Evolutionary conservation across 331 rosid species (phyloP).

Genomic region (Cydonia oblonga): DNA sequence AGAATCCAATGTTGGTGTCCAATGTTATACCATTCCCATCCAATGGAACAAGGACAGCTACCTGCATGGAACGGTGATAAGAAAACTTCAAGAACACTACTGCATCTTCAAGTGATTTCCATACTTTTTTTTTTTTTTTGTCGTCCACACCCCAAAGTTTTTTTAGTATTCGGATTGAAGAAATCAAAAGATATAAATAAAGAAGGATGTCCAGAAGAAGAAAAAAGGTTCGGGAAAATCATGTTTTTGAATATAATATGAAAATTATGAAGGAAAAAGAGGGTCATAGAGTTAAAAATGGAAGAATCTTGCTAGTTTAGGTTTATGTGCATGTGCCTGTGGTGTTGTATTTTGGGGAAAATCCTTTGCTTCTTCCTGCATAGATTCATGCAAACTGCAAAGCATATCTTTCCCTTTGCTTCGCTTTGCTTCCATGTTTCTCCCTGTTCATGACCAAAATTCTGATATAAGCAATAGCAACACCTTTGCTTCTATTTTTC

Average conservation of each 20-base stretch:
- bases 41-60: slow-evolving; percentile 5
- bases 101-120: not conserved
- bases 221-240: too few relatives aligned
- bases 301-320: slow-evolving; percentile 13
- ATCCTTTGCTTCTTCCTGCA: slow-evolving; percentile 35
- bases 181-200: too few relatives aligned
- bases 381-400: slow-evolving; percentile 25
- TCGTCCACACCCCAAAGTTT: too few relatives aligned
- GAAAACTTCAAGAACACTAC: slow-evolving; percentile 4
- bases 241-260: not conserved
- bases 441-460: slow-evolving; percentile 18
- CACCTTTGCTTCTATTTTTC: slow-evolving; percentile 4
- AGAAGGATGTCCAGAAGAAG: too few relatives aligned
- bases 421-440: slow-evolving; percentile 16
- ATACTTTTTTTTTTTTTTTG: too few relatives aligned
- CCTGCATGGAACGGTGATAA: too few relatives aligned
- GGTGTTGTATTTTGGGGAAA: not conserved
- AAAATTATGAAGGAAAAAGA: not conserved
- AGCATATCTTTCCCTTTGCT: slow-evolving; percentile 18
- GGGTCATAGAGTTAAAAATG: not conserved
- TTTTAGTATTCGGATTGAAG: too few relatives aligned
- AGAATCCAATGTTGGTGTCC: slow-evolving; percentile 6
- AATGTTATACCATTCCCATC: not conserved
- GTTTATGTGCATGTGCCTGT: slow-evolving; percentile 20
- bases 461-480: not conserved